Conservation (phyloP, 345 rosid genomes). For the Sapria himalayana region DNA sequence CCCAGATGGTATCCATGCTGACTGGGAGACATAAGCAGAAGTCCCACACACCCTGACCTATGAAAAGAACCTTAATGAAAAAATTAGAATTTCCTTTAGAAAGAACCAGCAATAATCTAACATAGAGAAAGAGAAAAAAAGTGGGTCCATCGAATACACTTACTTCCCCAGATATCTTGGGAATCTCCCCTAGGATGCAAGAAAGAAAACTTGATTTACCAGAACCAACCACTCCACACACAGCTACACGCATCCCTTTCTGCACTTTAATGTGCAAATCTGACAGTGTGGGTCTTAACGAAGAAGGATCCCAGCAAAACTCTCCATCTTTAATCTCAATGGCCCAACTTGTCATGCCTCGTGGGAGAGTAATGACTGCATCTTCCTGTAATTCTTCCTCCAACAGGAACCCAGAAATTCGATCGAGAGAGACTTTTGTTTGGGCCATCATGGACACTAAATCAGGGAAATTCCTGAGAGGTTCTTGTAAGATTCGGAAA, state of each 20-base stretch:
- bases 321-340: slow-evolving; percentile 67
- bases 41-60: slow-evolving; percentile 87
- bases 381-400: slow-evolving; percentile 94
- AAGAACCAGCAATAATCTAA: slow-evolving; percentile 1
- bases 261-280: slow-evolving; percentile 63
- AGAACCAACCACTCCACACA: slow-evolving; percentile 93
- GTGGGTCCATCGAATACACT: slow-evolving; percentile 15
- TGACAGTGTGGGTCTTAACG: slow-evolving; percentile 50
- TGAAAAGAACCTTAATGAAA: slow-evolving; percentile 8
- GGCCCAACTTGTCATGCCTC: slow-evolving; percentile 39
- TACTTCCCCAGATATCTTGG: slow-evolving; percentile 93
- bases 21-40: slow-evolving; percentile 93
- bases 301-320: slow-evolving; percentile 72
- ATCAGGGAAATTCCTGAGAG: slow-evolving; percentile 97
- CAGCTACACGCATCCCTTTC: slow-evolving; percentile 96
- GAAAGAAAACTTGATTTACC: slow-evolving; percentile 98
- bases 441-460: slow-evolving; percentile 99
- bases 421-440: slow-evolving; percentile 95
- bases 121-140: slow-evolving; percentile 5
- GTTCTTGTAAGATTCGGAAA: slow-evolving; percentile 96
- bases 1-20: slow-evolving; percentile 99
- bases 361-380: slow-evolving; percentile 69
- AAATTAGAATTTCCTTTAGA: slow-evolving; percentile 4
- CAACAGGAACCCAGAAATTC: slow-evolving; percentile 85
- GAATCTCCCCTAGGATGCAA: slow-evolving; percentile 95